These are phyloP conservation scores for Dittrichia graveolens DNA, from an alignment of 129 eudicot species.

Conservation along the genomic window DNA sequence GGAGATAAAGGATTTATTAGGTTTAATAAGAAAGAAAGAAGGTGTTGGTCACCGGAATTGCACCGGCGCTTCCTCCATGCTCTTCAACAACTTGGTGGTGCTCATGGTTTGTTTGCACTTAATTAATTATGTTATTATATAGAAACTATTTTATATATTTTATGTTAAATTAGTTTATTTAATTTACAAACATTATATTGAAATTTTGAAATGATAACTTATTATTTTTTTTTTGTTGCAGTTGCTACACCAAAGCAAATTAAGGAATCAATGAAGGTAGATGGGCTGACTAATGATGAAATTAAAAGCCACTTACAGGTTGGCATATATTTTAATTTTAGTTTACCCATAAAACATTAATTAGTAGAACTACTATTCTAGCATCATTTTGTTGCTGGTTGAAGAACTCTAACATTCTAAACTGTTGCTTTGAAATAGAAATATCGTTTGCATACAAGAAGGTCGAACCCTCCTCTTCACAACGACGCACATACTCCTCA, in stretches of 20 bases:
- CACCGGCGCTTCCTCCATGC: conserved; percentile 77
- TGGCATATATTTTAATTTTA: conserved; percentile 46
- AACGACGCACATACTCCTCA: conserved; percentile 52
- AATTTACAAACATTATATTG: neutral
- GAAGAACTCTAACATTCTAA: conserved; percentile 14
- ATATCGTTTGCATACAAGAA: conserved; percentile 81
- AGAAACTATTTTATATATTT: neutral
- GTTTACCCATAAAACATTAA: neutral
- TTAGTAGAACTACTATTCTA: neutral
- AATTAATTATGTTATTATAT: neutral
- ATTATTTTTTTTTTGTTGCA: conserved; percentile 31
- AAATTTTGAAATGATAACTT: neutral
- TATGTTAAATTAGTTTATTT: neutral
- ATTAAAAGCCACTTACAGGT: conserved; percentile 99
- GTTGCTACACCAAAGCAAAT: conserved; percentile 98
- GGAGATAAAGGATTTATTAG: conserved; percentile 44
- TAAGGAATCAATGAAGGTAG: conserved; percentile 92
- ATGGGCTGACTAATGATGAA: conserved; percentile 95
- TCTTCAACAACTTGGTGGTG: conserved; percentile 97
- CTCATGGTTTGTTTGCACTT: conserved; percentile 55
- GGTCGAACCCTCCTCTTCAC: conserved; percentile 56
- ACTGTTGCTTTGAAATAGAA: conserved; percentile 47
- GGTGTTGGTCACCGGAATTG: conserved; percentile 94
- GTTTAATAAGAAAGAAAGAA: conserved; percentile 64
- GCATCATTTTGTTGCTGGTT: neutral